A percentile compares a stretch with the other conserved stretches of the same genome.
Conservation (phyloP, 1,284 basidiomycete species). For the Pascua sp. region DNA sequence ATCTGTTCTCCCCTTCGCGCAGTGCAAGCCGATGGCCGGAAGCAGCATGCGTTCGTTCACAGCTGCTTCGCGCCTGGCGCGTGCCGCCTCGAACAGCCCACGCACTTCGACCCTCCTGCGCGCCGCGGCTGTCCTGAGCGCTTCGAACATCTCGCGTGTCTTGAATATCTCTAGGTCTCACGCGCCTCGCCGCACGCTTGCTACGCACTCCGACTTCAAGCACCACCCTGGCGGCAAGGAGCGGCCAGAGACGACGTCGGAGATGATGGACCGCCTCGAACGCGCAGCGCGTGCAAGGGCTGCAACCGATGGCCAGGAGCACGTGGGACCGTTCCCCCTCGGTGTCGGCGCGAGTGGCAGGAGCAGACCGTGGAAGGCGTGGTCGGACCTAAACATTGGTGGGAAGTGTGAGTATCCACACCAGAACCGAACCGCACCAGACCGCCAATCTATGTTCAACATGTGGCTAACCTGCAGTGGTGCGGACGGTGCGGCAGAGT, state of each 20-base stretch:
- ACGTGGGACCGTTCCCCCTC: constrained; percentile 75
- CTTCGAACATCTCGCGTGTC: too few relatives aligned
- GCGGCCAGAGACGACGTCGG: constrained; percentile 18
- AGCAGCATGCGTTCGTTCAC: too few relatives aligned
- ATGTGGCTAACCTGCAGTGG: constrained; percentile 53
- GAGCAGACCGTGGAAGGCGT: constrained; percentile 54
- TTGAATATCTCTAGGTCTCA: too few relatives aligned
- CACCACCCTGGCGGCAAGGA: constrained; percentile 3
- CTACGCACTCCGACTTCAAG: constrained; percentile 1
- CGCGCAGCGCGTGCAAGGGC: constrained; percentile 17
- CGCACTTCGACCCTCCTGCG: too few relatives aligned
- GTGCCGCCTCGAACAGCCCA: too few relatives aligned
- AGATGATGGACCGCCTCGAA: constrained; percentile 29
- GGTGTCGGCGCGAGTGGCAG: constrained; percentile 61
- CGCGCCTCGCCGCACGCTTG: not conserved
- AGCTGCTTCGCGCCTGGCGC: too few relatives aligned
- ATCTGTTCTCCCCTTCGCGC: too few relatives aligned
- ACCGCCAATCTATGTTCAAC: not conserved
- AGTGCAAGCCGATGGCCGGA: too few relatives aligned
- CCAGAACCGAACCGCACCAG: too few relatives aligned
- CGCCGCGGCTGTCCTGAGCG: too few relatives aligned
- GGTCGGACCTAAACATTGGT: constrained; percentile 73
- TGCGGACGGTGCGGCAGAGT: constrained; percentile 71
- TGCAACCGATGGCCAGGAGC: constrained; percentile 26
- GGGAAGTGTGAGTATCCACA: constrained; percentile 68